Percentiles rank a stretch among this genome's conserved stretches.
Conservation (phyloP, 306 rosid species). For the Rubus idaeus region DNA sequence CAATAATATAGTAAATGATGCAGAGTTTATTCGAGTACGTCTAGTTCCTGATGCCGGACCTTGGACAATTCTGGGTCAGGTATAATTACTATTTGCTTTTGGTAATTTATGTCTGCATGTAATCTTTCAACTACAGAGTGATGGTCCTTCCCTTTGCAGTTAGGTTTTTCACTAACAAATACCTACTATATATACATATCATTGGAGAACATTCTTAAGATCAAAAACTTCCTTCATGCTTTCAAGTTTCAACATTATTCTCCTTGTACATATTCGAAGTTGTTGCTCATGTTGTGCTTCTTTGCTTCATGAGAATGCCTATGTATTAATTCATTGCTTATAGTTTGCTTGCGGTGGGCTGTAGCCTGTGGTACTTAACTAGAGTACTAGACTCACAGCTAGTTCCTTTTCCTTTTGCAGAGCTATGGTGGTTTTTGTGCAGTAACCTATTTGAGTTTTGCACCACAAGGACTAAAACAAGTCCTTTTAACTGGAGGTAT, state of each 20-base stretch:
- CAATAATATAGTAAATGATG: constrained; percentile 86
- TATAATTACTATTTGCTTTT: constrained; percentile 31
- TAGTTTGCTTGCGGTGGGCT: constrained; percentile 19
- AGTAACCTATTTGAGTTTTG: constrained; percentile 91
- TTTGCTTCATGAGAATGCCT: not conserved
- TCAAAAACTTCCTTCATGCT: not conserved
- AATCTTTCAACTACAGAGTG: constrained; percentile 9
- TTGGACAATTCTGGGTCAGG: constrained; percentile 97
- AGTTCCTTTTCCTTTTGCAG: constrained; percentile 42
- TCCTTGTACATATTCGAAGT: constrained; percentile 2
- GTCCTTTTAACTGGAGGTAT: constrained; percentile 91
- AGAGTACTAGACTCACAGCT: constrained; percentile 26
- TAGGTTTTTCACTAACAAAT: not conserved
- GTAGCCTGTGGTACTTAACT: constrained; percentile 25
- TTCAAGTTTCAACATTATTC: not conserved
- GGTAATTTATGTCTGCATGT: constrained; percentile 21
- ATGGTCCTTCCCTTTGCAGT: not conserved
- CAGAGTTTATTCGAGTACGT: constrained; percentile 78
- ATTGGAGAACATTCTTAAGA: not conserved
- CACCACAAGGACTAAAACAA: constrained; percentile 79
- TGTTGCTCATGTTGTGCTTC: not conserved
- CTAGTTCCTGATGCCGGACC: constrained; percentile 84
- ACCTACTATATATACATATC: constrained; percentile 5
- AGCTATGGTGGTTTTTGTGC: constrained; percentile 96
- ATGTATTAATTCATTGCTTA: constrained; percentile 6